Evolutionary conservation across 768 basidiomycete species (phyloP).

Genomic region (Lyophyllum shimeji): DNA sequence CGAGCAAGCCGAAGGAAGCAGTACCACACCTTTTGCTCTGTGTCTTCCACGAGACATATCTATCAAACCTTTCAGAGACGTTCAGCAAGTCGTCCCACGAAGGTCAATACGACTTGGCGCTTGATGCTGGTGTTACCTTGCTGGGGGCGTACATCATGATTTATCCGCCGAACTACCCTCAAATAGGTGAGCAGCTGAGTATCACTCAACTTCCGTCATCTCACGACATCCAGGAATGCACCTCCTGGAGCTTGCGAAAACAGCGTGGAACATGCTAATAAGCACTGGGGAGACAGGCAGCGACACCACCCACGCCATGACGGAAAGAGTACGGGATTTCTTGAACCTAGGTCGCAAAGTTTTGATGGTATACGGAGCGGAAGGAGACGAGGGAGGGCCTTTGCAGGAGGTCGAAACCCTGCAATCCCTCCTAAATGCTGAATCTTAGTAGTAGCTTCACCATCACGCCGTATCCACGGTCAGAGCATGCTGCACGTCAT

Average conservation of each 20-base stretch:
- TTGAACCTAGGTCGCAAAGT: slow-evolving; percentile 41
- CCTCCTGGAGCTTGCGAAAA: slow-evolving; percentile 73
- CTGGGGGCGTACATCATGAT: slow-evolving; percentile 67
- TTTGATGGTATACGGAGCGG: slow-evolving; percentile 50
- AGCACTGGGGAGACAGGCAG: slow-evolving; percentile 24
- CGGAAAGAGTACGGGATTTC: slow-evolving; percentile 32
- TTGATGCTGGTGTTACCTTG: slow-evolving; percentile 53
- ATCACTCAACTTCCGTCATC: not conserved
- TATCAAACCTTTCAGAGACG: slow-evolving; percentile 54
- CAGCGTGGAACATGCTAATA: slow-evolving; percentile 67
- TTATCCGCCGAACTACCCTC: slow-evolving; percentile 80
- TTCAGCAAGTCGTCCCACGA: slow-evolving; percentile 77
- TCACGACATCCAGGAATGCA: slow-evolving; percentile 60
- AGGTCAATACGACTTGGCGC: slow-evolving; percentile 50
- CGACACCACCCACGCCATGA: slow-evolving; percentile 19
- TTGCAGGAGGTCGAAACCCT: slow-evolving; percentile 51
- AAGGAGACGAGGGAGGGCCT: slow-evolving; percentile 66
- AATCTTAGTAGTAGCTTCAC: no score
- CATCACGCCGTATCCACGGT: not conserved
- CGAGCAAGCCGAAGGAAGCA: slow-evolving; percentile 26
- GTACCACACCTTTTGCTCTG: slow-evolving; percentile 41
- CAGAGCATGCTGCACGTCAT: not conserved
- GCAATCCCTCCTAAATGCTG: slow-evolving; percentile 33
- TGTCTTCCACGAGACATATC: slow-evolving; percentile 57
- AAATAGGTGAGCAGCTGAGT: slow-evolving; percentile 55